phyloP scores from a whole-genome alignment of 2,329 filamentous ascomycete species.

The Torrubiellomyces zombiae region DNA sequence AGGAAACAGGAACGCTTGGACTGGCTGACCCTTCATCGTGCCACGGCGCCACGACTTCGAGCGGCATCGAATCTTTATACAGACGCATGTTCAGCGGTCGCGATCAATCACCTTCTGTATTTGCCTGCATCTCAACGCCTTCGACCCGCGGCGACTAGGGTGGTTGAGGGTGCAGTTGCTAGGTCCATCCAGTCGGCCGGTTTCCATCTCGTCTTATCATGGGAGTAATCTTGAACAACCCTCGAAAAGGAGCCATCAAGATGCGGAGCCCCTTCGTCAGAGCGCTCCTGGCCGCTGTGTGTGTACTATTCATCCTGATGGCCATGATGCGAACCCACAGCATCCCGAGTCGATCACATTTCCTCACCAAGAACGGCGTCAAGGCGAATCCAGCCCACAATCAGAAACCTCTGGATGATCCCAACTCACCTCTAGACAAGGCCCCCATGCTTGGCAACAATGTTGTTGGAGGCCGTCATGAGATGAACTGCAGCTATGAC shows the following conservation, averaged over 20 bases:
- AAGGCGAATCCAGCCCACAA: conserved; percentile 11
- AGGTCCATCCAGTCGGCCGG: background rate
- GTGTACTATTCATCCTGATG: conserved; percentile 24
- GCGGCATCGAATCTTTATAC: too few relatives aligned
- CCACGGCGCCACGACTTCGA: too few relatives aligned
- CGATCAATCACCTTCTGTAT: too few relatives aligned
- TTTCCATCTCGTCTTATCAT: conserved; percentile 10
- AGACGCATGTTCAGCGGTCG: too few relatives aligned
- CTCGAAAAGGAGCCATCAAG: conserved; percentile 24
- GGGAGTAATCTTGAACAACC: conserved; percentile 21
- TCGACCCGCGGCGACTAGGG: too few relatives aligned
- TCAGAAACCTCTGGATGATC: conserved; percentile 14
- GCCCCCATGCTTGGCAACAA: conserved; percentile 4
- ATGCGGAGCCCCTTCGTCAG: conserved; percentile 32
- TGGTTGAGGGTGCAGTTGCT: too few relatives aligned
- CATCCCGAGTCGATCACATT: conserved; percentile 21
- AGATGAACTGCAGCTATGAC: conserved; percentile 34
- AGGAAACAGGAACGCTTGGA: too few relatives aligned
- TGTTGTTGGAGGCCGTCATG: conserved; percentile 9
- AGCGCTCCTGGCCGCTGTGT: conserved; percentile 25
- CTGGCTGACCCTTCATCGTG: too few relatives aligned
- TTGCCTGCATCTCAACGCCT: too few relatives aligned
- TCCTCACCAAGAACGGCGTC: conserved; percentile 19
- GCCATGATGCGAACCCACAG: conserved; percentile 24
- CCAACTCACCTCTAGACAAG: conserved; percentile 6